Evolutionary conservation across 106 monocot genomes (phyloP).

Genomic region (Allium sativum): DNA sequence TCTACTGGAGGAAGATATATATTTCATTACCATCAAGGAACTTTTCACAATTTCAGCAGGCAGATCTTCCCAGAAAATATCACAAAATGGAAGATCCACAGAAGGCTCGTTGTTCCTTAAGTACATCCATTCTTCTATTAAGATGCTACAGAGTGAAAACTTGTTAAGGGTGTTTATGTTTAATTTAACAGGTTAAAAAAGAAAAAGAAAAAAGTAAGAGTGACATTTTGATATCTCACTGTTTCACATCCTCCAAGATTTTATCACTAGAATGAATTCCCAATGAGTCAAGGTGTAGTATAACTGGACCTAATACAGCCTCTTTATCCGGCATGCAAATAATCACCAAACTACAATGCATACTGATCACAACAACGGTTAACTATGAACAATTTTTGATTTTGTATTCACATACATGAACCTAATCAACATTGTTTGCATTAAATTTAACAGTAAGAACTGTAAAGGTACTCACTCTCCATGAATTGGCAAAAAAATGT

Average conservation of each 20-base stretch:
- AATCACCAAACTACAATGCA: slow-evolving; percentile 94
- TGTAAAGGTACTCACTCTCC: slow-evolving; percentile 45
- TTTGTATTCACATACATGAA: no score
- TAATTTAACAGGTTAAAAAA: not conserved
- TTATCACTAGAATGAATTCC: slow-evolving; percentile 44
- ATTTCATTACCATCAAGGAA: slow-evolving; percentile 32
- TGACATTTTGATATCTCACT: slow-evolving; percentile 5
- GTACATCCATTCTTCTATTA: slow-evolving; percentile 77
- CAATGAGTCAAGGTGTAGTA: slow-evolving; percentile 96
- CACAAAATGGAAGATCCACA: slow-evolving; percentile 35
- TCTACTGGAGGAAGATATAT: no score
- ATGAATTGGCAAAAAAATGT: slow-evolving; percentile 87
- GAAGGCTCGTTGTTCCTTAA: slow-evolving; percentile 25
- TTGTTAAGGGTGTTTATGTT: no score
- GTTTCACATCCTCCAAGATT: slow-evolving; percentile 39
- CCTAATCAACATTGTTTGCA: no score
- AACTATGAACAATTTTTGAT: no score
- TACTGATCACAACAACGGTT: slow-evolving; percentile 25
- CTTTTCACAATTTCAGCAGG: slow-evolving; percentile 48
- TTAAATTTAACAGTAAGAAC: no score
- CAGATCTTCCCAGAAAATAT: slow-evolving; percentile 47
- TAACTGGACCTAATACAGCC: slow-evolving; percentile 67
- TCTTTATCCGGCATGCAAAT: slow-evolving; percentile 79
- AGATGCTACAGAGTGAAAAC: slow-evolving; percentile 36
- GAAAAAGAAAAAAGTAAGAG: not conserved